Evolutionary conservation across 202 grass and related monocot species (phyloP).

Genomic region (Saccharum hybrid): DNA sequence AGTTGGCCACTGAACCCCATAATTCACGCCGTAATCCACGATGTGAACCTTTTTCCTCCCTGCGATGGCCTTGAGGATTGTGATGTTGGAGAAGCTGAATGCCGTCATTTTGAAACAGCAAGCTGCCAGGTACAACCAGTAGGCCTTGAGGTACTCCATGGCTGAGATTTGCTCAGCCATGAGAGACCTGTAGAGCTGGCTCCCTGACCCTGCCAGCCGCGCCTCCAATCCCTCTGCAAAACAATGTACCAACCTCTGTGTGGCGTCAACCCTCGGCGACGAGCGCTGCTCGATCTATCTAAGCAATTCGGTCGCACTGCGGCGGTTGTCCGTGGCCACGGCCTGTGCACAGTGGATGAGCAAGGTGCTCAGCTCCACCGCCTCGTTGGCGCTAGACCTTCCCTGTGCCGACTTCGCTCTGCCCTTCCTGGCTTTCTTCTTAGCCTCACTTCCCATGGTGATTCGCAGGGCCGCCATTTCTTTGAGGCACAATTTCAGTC

Average conservation of each 20-base stretch:
- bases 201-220: slow-evolving; percentile 65
- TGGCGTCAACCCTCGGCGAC: slow-evolving; percentile 51
- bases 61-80: slow-evolving; percentile 39
- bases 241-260: slow-evolving; percentile 68
- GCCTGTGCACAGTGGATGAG: slow-evolving; percentile 62
- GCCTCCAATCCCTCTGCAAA: slow-evolving; percentile 71
- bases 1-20: neutral
- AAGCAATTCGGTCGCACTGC: slow-evolving; percentile 52
- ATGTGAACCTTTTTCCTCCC: slow-evolving; percentile 60
- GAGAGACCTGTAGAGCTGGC: slow-evolving; percentile 53
- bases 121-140: slow-evolving; percentile 51
- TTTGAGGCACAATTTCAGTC: neutral
- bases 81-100: slow-evolving; percentile 51
- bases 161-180: slow-evolving; percentile 30
- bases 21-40: slow-evolving; percentile 12
- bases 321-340: slow-evolving; percentile 52
- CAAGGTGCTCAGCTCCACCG: slow-evolving; percentile 55
- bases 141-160: slow-evolving; percentile 55
- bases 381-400: neutral
- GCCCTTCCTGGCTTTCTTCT: slow-evolving; percentile 20
- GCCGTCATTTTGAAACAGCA: slow-evolving; percentile 64
- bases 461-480: neutral
- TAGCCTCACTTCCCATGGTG: neutral
- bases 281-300: slow-evolving; percentile 63
- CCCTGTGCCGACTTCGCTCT: slow-evolving; percentile 4